phyloP scores from a whole-genome alignment of 305 asterid genomes.

The Rubia peregrina region DNA sequence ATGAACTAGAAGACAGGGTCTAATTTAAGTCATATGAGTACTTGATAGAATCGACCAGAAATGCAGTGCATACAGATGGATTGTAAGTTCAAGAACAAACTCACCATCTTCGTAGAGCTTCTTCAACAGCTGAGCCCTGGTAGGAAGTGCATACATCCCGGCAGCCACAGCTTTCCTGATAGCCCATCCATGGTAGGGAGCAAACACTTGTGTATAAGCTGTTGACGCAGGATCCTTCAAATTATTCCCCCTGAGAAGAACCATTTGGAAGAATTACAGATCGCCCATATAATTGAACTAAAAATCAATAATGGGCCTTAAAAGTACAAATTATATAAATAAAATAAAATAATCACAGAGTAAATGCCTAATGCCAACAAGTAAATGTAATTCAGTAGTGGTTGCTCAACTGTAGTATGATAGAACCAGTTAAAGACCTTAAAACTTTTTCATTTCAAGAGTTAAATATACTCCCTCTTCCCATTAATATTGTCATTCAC shows the following conservation, averaged over 20 bases:
- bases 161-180: constrained; percentile 85
- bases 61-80: too few species aligned
- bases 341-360: too few species aligned
- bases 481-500: neutral
- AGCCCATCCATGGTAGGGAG: constrained; percentile 94
- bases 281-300: neutral
- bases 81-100: constrained; percentile 22
- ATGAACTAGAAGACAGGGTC: neutral
- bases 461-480: neutral
- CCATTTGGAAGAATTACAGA: constrained; percentile 17
- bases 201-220: constrained; percentile 79
- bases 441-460: neutral
- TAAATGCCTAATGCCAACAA: neutral
- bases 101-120: constrained; percentile 91
- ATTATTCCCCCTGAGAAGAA: constrained; percentile 52
- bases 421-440: neutral
- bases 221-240: constrained; percentile 77
- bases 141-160: constrained; percentile 95
- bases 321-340: neutral
- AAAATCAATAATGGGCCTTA: neutral
- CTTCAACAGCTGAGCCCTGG: constrained; percentile 62
- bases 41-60: too few species aligned
- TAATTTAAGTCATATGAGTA: neutral
- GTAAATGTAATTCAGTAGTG: neutral
- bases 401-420: neutral